Evolutionary conservation across 2,329 filamentous ascomycete species (phyloP), one percentile per base, ranked within the genome.

Genomic region (Pleoardoris graminearum): DNA sequence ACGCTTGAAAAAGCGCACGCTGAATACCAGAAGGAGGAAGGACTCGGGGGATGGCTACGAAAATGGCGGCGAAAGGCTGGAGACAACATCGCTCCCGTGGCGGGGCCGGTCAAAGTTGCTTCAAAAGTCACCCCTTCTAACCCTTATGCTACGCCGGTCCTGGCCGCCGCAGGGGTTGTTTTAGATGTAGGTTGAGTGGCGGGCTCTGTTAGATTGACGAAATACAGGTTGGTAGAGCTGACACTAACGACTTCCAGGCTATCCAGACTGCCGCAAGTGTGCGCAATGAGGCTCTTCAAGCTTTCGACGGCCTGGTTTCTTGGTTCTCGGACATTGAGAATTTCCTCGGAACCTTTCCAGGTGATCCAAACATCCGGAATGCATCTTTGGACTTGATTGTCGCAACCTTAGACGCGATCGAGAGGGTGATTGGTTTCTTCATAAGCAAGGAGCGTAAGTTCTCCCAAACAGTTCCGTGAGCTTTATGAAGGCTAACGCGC

Each of bases 341-440:
- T 11, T 48, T 48, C n/a, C 33, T 53, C 11, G 30, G 21, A 8
- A 53, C 39, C 14, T 53, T 48, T 16, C n/a, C 16, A n/a, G 37
- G 25, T 16, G 46, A 54, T 36, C 3, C 7, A 7, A 54, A 46
- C 14, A 54, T 54, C 14, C 16, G 27, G 2, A 41, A 22, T 11
- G 51, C 46, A n/a, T 45, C 39, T 3, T 36, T 54, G 4, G 46
- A 50, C 16, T 39, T 53, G 37, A 36, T 39, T 12, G 39, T 21
- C 7, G 22, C 33, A 7, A 50, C 41, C 1, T 23, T 54, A 22
- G 25, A 1, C 14, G 46, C 51, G 11, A 25, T 54, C 6, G 51
- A 54, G 30, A 3, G 19, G 12, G 25, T 33, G 2, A 54, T 54
- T 41, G 35, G 51, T 3, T 54, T 54, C 25, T 54, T 41, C 17